These are phyloP conservation scores for Cystobasidium sp. DNA, from an alignment of 1,284 basidiomycete species.

Conservation along the genomic window DNA sequence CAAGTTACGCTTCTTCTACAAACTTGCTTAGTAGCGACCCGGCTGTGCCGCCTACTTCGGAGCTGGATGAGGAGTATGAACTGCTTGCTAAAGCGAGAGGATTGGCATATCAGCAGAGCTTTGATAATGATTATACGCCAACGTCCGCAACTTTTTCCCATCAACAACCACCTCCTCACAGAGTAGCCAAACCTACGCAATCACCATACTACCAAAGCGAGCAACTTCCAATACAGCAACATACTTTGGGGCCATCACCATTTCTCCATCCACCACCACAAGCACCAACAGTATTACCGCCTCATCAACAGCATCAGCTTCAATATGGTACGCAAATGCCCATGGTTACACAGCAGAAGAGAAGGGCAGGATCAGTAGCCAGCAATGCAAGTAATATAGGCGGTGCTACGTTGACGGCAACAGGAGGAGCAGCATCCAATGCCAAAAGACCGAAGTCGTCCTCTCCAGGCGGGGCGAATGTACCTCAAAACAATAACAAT, in stretches of 20 bases:
- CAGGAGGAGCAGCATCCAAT: not conserved
- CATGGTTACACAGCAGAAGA: not conserved
- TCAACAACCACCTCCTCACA: not conserved
- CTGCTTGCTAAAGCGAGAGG: constrained; percentile 36
- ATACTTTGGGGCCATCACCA: constrained; percentile 6
- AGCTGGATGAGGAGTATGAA: constrained; percentile 37
- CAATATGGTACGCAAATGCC: not conserved
- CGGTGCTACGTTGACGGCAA: too few species aligned
- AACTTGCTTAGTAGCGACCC: constrained; percentile 3
- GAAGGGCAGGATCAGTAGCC: constrained; percentile 10
- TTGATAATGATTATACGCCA: constrained; percentile 2
- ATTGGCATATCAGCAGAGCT: constrained; percentile 36
- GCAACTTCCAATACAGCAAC: constrained; percentile 27
- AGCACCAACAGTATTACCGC: not conserved
- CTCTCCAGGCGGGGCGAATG: constrained; percentile 17
- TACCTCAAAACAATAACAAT: not conserved
- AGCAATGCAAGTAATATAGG: constrained; percentile 16
- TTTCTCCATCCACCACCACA: constrained; percentile 6
- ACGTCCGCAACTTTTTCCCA: not conserved
- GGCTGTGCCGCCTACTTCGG: constrained; percentile 5
- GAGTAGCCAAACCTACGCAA: not conserved
- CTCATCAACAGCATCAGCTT: not conserved
- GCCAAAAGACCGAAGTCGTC: constrained; percentile 11
- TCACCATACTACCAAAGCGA: constrained; percentile 14
- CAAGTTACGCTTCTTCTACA: not conserved